Evolutionary conservation across 1,139 yeast species (phyloP).

Genomic region (Taphrina deformans): DNA sequence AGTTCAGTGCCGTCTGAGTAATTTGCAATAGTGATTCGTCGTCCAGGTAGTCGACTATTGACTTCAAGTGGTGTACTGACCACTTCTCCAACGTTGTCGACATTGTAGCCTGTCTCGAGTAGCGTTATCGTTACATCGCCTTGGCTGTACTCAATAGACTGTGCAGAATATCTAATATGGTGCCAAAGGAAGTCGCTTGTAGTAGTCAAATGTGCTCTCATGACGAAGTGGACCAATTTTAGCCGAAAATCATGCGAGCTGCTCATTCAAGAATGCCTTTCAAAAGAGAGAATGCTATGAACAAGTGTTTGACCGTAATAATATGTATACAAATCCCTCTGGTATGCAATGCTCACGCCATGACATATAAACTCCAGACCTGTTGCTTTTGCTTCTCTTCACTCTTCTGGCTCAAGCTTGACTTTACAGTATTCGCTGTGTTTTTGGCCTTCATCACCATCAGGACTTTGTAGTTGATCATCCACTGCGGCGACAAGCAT

Average conservation of each 20-base stretch:
- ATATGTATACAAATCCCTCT: not conserved
- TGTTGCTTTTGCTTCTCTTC: not conserved
- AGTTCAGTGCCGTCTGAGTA: not conserved
- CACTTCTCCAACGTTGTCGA: slow-evolving; percentile 16
- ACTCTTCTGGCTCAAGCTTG: not conserved
- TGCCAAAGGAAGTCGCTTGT: too few relatives aligned
- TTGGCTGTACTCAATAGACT: too few relatives aligned
- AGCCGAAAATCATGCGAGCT: not conserved
- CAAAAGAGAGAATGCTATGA: too few relatives aligned
- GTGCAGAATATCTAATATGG: too few relatives aligned
- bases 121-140: too few relatives aligned
- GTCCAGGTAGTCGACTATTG: slow-evolving; percentile 23
- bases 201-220: too few relatives aligned
- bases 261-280: too few relatives aligned
- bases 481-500: not conserved
- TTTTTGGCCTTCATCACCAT: not conserved
- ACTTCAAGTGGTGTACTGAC: slow-evolving; percentile 18
- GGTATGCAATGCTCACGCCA: not conserved
- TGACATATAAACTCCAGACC: not conserved
- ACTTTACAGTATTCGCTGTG: not conserved
- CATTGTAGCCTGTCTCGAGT: too few relatives aligned
- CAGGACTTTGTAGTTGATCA: not conserved
- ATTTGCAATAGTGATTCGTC: slow-evolving; percentile 6
- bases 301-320: too few relatives aligned
- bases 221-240: not conserved